Base-by-base conservation (phyloP, 2,329 filamentous ascomycete species). In the Sclerotinia sclerotiorum region DNA sequence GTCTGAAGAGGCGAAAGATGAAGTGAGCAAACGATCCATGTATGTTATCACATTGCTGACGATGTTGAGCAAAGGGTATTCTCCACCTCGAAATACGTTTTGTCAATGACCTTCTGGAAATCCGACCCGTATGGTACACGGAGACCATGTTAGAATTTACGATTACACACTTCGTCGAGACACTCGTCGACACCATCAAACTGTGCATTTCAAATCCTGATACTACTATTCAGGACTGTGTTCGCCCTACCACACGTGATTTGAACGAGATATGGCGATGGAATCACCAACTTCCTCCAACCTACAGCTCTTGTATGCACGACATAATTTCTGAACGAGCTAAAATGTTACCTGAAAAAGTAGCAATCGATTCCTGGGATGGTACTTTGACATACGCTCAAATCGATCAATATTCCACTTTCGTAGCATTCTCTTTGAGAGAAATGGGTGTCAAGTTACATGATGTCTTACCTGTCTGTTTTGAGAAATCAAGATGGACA, bases 261-360 rank as follows among this genome's bases (percentile, higher is more conserved):
- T 72, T 83, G 5, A 73, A 79, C 21, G 75, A 81, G 29, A 79
- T 84, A 55, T 84, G 83, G 83, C 73, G 74, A 4, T 83, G 82
- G 81, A 84, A 84, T 57, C 75, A 81, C 39, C 69, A 77, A 2
- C 70, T 84, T 2, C 82, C 82, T 27, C 79, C 81, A 2, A 77
- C 78, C 1, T 77, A 80, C 65, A 75, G 79, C 48, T 79, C 42
- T 48, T 65, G 58, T 51, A 68, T 68, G 27, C 66, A 76, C 58
- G 72, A 75, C 19, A n/a, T 72, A 19, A 69, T 76, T 42, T 65
- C 49, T 21, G 60, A 69, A 35, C 70, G 62, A 48, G 72, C 68
- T 6, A 27, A 60, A 27, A 51, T 66, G 6, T 64, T 69, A 3
- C 73, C 74, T 32, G 68, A 72, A 51, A 70, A 70, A 35, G 64